Evolutionary conservation across 2,329 filamentous ascomycete genomes (phyloP), one percentile per base, ranked within the genome.

Genomic region (Hypoxylon rubiginosum): DNA sequence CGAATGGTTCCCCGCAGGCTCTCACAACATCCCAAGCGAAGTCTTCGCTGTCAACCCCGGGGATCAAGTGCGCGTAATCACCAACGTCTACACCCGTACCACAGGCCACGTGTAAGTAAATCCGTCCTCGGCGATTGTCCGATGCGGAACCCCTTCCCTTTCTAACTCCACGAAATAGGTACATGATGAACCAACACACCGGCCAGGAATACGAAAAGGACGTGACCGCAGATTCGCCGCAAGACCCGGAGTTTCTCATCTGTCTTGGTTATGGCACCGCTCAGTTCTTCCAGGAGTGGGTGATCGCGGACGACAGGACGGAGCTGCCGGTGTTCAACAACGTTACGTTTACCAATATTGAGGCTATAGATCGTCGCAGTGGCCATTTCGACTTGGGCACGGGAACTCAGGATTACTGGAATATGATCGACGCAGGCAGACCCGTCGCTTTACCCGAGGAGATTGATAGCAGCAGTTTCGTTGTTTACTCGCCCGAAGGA

Each of bases 191-290:
- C 60, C 39, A 62, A 11, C 32, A n/a, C n/a, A 64, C 57, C 9
- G 54, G 50, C 24, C 46, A 46, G 21, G 45, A 34, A n/a, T 62
- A 49, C 34, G 21, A 28, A 0, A 10, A 30, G 1, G 48, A 55
- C 28, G 45, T 64, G 19, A 32, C 4, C 2, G 48, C 66, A 36
- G 49, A 61, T 17, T 34, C 41, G 7, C 63, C 66, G 3, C 28
- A 46, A 6, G 53, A 67, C 15, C 46, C 58, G 11, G 7, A n/a
- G 13, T 56, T 48, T 8, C 57, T 64, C 11, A 67, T 69, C 32
- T 69, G 67, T 24, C 64, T 62, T 41, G 66, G 64, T 7, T 5
- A 57, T 10, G 66, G 63, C 26, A 58, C 53, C 10, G 67, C 57
- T 6, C 48, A 54, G 19, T 58, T 67, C n/a, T 62, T 52, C 30